phyloP scores from a whole-genome alignment of 148 eudicot genomes.

The Diospyros lotus region DNA sequence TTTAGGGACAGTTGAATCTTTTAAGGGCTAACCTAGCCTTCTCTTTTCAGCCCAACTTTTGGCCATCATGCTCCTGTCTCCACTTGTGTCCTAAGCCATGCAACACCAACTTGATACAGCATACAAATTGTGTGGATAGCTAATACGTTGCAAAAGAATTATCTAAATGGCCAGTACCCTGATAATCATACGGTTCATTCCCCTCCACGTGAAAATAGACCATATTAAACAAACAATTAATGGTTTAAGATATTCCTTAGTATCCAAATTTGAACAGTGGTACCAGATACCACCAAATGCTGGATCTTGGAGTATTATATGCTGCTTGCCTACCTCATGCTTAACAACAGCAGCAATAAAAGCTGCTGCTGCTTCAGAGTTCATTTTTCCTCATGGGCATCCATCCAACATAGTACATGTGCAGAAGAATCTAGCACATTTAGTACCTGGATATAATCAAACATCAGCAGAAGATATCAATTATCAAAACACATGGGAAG shows the following conservation, averaged over 20 bases:
- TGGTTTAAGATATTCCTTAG: constrained; percentile 47
- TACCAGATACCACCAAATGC: constrained; percentile 65
- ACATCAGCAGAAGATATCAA: too few species aligned
- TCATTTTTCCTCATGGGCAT: constrained; percentile 96
- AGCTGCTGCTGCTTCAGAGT: constrained; percentile 92
- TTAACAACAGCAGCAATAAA: constrained; percentile 80
- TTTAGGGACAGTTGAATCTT: constrained; percentile 42
- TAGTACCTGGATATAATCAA: neutral
- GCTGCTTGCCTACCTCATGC: constrained; percentile 94
- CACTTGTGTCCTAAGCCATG: constrained; percentile 80
- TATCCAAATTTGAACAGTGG: constrained; percentile 80
- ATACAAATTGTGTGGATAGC: neutral
- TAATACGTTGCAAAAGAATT: neutral
- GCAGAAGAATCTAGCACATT: neutral
- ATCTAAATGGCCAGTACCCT: neutral
- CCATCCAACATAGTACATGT: constrained; percentile 38
- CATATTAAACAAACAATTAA: too few species aligned
- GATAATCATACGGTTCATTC: neutral
- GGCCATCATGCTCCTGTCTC: constrained; percentile 93
- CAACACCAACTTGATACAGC: neutral
- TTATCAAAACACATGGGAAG: too few species aligned
- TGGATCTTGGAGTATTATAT: constrained; percentile 89
- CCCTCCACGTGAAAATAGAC: too few species aligned
- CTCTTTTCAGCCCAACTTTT: constrained; percentile 72
- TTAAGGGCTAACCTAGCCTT: constrained; percentile 72